These are phyloP conservation scores for Lathyrus tuberosus DNA, from an alignment of 306 rosid species.

Conservation along the genomic window DNA sequence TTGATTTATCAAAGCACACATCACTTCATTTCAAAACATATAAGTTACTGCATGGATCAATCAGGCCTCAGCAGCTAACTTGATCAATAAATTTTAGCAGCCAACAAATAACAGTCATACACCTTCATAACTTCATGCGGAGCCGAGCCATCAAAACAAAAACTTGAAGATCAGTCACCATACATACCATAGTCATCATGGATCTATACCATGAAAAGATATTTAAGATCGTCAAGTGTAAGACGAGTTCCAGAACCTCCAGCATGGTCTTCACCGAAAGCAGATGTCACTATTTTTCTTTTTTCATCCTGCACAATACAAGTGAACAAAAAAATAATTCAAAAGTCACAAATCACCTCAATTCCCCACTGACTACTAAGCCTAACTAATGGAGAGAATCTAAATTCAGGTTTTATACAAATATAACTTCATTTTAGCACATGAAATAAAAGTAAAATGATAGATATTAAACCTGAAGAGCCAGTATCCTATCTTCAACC, in stretches of 20 bases:
- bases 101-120: conserved; percentile 35
- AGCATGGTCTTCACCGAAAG: conserved; percentile 91
- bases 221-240: conserved; percentile 90
- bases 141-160: conserved; percentile 23
- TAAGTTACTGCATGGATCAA: conserved; percentile 31
- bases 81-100: conserved; percentile 35
- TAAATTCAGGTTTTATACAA: too few relatives aligned
- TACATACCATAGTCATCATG: conserved; percentile 13
- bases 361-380: too few relatives aligned
- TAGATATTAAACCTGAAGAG: conserved; percentile 70
- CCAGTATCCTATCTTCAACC: conserved; percentile 92
- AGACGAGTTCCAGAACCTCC: conserved; percentile 77
- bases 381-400: too few relatives aligned
- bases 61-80: conserved; percentile 18
- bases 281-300: conserved; percentile 96
- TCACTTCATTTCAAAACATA: conserved; percentile 38
- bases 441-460: conserved; percentile 21
- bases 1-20: too few relatives aligned
- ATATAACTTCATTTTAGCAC: conserved; percentile 18
- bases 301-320: conserved; percentile 78
- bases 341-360: conserved; percentile 11
- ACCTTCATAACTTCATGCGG: background rate
- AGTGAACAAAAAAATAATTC: conserved; percentile 14
- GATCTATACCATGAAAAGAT: conserved; percentile 85
- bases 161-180: conserved; percentile 24